These are phyloP conservation scores for Cephalotrichum gorgonifer DNA, from an alignment of 2,329 filamentous ascomycete species.

Conservation along the genomic window DNA sequence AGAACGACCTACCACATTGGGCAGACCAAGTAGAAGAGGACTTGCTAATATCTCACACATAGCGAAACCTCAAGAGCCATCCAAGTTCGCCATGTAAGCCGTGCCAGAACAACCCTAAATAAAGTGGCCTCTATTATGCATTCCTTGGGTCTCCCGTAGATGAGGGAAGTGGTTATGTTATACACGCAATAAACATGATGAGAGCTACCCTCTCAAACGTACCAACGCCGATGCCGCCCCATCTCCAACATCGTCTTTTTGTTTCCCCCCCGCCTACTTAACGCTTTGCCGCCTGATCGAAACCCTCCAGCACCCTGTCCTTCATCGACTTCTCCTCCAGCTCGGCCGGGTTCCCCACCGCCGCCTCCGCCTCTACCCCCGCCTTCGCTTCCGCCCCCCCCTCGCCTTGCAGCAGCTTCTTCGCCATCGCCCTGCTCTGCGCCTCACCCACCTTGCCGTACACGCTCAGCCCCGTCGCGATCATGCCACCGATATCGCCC, in stretches of 20 bases:
- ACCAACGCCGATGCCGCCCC: constrained; percentile 3
- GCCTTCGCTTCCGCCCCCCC: constrained; percentile 10
- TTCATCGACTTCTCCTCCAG: constrained; percentile 17
- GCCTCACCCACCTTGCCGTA: constrained; percentile 86
- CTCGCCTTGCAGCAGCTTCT: constrained; percentile 24
- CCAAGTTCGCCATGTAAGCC: no score
- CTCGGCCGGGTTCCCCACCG: not conserved
- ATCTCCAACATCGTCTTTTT: not conserved
- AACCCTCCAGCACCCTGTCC: constrained; percentile 28
- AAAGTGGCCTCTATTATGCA: not conserved
- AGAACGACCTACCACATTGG: no score
- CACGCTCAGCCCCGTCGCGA: constrained; percentile 87
- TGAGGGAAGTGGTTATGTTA: constrained; percentile 5
- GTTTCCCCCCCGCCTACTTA: constrained; percentile 7
- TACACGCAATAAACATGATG: constrained; percentile 4
- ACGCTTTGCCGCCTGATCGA: constrained; percentile 19
- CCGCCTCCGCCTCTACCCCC: not conserved
- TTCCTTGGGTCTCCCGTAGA: not conserved
- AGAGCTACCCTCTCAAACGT: constrained; percentile 4
- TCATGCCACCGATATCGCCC: constrained; percentile 93
- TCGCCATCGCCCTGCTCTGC: constrained; percentile 59
- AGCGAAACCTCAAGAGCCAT: no score
- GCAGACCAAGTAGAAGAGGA: no score
- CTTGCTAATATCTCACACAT: no score
- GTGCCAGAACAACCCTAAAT: not conserved